Evolutionary conservation across 345 rosid species (phyloP), one percentile per base, ranked within the genome.

Genomic region (Citrus hindsii): DNA sequence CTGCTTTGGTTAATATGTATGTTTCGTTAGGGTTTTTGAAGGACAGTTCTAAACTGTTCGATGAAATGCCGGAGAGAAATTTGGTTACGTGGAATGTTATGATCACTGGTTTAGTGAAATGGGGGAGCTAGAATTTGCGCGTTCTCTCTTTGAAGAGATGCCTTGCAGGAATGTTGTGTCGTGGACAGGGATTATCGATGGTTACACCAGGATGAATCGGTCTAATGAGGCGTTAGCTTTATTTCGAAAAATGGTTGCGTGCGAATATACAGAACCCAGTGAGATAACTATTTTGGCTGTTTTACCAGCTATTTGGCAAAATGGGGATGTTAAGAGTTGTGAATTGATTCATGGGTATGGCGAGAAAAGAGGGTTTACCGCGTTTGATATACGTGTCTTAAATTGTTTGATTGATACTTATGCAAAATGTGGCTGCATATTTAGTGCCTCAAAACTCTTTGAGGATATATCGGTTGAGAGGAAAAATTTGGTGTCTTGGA

Each of bases 81-180:
- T 58, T 32, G 1, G 97, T 93, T 46, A 83, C 97, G 1, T 92
- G 98, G 98, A 95, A 95, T 82, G 95, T 85, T 77, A 82, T 93
- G 90, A 90, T 93, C 24, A 88, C 94, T 76, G 98, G 92, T 27
- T 86, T 89, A 70, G 88, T 86, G 8, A 91, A 86, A 68, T 76
- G 85, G 88, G 90, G 92, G 83, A 90, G 67, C 85, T 90, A 65
- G 92, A 80, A n/a, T 73, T 73, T 74, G 98, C 97, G 16, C 80
- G 81, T 77, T 75, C 79, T 71, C 80, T 93, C 53, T 87, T 93
- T 77, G 90, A 92, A 61, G 83, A 80, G 85, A 93, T 93, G 95
- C 89, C 91, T 1, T 81, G 81, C 33, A 83, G 88, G 79, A 91
- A 80, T 42, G 16, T 42, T 12, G 51, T 42, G 16, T 42, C 51